Evolutionary conservation across 1,284 basidiomycete genomes (phyloP).

Genomic region (Cryptococcus sp.): DNA sequence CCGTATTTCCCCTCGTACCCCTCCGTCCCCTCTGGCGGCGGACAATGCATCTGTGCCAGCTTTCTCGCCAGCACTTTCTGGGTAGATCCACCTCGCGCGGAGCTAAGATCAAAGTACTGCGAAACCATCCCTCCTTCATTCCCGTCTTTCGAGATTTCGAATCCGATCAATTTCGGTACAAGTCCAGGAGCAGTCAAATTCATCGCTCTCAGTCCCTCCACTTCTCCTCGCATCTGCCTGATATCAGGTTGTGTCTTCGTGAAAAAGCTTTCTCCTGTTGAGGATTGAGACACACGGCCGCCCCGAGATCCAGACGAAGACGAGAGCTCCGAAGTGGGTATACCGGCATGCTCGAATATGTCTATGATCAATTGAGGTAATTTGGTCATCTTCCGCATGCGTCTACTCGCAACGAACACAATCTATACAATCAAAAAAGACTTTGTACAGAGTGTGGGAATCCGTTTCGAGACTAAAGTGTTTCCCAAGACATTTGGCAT

Average conservation of each 20-base stretch:
- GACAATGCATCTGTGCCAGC: slow-evolving; percentile 62
- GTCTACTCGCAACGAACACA: no score
- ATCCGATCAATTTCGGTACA: slow-evolving; percentile 64
- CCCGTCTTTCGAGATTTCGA: slow-evolving; percentile 53
- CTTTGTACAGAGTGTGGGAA: neutral
- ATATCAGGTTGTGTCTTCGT: slow-evolving; percentile 30
- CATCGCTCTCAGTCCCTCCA: slow-evolving; percentile 69
- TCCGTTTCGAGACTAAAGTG: neutral
- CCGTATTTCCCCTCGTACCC: slow-evolving; percentile 61
- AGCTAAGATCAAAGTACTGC: slow-evolving; percentile 64
- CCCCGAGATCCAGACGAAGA: slow-evolving; percentile 10
- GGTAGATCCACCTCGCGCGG: slow-evolving; percentile 49
- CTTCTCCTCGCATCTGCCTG: slow-evolving; percentile 67
- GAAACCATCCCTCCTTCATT: slow-evolving; percentile 62
- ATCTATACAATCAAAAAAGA: neutral
- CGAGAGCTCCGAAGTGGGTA: slow-evolving; percentile 16
- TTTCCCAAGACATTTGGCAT: neutral
- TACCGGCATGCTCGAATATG: slow-evolving; percentile 20
- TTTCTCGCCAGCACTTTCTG: slow-evolving; percentile 53
- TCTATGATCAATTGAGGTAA: slow-evolving; percentile 21
- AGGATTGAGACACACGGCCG: neutral
- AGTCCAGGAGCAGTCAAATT: slow-evolving; percentile 65
- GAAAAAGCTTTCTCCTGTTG: slow-evolving; percentile 25
- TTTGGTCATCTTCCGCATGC: slow-evolving; percentile 10
- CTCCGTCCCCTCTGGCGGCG: slow-evolving; percentile 52